A percentile compares a stretch with the other conserved stretches of the same genome.
Conservation (phyloP, 2,329 filamentous ascomycete species). For the Fusarium cyanostomum region DNA sequence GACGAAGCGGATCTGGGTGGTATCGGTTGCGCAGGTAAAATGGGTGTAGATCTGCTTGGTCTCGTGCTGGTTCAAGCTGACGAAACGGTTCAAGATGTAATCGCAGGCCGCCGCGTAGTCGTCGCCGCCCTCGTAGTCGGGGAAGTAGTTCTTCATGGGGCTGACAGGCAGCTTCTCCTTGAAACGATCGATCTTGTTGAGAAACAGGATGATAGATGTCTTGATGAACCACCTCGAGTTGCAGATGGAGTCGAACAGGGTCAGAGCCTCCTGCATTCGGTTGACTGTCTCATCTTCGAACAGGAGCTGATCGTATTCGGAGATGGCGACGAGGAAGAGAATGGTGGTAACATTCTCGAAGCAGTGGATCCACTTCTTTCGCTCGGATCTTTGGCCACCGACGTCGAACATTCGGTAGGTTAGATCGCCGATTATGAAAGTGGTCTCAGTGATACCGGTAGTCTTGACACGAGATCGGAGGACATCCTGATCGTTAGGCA, state of each 20-base stretch:
- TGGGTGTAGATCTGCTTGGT: constrained; percentile 99
- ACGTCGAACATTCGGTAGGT: constrained; percentile 99
- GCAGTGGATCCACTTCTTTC: constrained; percentile 99
- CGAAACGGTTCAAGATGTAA: constrained; percentile 98
- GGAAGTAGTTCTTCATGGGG: constrained; percentile 90
- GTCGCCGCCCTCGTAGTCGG: constrained; percentile 92
- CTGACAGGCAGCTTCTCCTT: constrained; percentile 85
- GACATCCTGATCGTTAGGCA: constrained; percentile 95
- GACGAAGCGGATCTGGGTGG: constrained; percentile 98
- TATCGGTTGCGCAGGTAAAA: constrained; percentile 98
- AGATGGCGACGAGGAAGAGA: constrained; percentile 95
- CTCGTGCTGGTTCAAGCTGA: constrained; percentile 98
- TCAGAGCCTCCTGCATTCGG: constrained; percentile 90
- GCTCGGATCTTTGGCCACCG: constrained; percentile 92
- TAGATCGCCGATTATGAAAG: constrained; percentile 92
- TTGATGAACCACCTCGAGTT: constrained; percentile 92
- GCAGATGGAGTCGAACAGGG: constrained; percentile 87
- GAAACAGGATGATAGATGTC: constrained; percentile 87
- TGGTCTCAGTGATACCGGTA: constrained; percentile 96
- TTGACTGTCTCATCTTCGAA: constrained; percentile 98
- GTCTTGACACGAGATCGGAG: constrained; percentile 97
- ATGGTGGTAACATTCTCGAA: constrained; percentile 98
- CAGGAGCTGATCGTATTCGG: constrained; percentile 94
- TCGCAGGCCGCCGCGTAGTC: constrained; percentile 97
- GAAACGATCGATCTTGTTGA: constrained; percentile 92